These are phyloP conservation scores for Vachellia pachyceras DNA, from an alignment of 306 rosid genomes.

Conservation along the genomic window DNA sequence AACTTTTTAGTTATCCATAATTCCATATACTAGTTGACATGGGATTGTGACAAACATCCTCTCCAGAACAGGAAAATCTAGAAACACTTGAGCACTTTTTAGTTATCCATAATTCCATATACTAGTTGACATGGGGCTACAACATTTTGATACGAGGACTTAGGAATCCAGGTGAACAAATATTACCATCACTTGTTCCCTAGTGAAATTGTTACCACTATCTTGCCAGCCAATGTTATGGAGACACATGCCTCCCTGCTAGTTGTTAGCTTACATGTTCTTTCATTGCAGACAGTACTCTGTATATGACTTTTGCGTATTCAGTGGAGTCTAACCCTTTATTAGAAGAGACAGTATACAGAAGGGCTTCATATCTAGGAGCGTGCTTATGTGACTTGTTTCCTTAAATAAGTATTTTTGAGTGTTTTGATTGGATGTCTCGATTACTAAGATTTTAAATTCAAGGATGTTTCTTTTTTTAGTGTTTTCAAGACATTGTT, in stretches of 20 bases:
- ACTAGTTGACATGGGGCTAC: neutral
- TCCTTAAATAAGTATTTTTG: neutral
- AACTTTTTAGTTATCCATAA: too few species aligned
- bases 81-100: neutral
- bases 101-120: neutral
- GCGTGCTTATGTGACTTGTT: neutral
- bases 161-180: neutral
- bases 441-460: neutral
- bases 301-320: neutral
- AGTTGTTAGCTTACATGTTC: neutral
- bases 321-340: neutral
- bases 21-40: too few species aligned
- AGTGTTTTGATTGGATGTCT: neutral
- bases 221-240: neutral
- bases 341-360: neutral
- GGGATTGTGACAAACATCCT: neutral
- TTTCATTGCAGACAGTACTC: neutral
- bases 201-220: neutral
- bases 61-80: neutral
- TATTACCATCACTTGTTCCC: neutral
- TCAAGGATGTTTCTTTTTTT: neutral
- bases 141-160: neutral
- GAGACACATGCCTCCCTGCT: neutral
- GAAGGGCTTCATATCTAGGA: neutral
- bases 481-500: constrained; percentile 7